A percentile compares a stretch with the other conserved stretches of the same genome.
Evolutionary conservation across 805 yeast species (phyloP).

Genomic region (Sugiyamaella smithiae): DNA sequence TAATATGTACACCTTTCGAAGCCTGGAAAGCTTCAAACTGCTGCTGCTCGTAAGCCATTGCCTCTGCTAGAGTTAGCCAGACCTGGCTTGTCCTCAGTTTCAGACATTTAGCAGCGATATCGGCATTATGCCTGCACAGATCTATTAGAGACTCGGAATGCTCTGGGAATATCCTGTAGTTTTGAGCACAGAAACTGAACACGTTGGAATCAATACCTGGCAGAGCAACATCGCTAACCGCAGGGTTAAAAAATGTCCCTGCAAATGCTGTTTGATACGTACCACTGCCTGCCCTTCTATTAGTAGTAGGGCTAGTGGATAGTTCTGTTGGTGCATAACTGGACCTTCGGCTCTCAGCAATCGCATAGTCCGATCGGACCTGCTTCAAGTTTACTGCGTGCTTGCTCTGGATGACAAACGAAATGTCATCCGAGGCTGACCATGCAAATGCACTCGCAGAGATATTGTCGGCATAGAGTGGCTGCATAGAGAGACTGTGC

Average conservation of each 20-base stretch:
- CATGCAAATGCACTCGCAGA: slow-evolving; percentile 54
- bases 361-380: neutral
- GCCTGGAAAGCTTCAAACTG: slow-evolving; percentile 10
- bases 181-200: slow-evolving; percentile 21
- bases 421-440: slow-evolving; percentile 51
- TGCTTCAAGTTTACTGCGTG: slow-evolving; percentile 1
- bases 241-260: neutral
- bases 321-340: slow-evolving; percentile 1
- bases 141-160: slow-evolving; percentile 51
- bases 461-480: slow-evolving; percentile 48
- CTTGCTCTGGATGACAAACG: slow-evolving; percentile 50
- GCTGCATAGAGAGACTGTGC: slow-evolving; percentile 46
- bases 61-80: slow-evolving; percentile 57
- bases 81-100: slow-evolving; percentile 56
- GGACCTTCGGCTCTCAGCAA: slow-evolving; percentile 2
- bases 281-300: neutral
- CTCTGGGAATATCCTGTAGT: slow-evolving; percentile 33
- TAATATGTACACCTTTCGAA: neutral
- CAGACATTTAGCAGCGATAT: slow-evolving; percentile 44
- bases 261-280: neutral
- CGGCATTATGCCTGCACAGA: slow-evolving; percentile 57
- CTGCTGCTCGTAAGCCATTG: slow-evolving; percentile 39
- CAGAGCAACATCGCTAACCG: slow-evolving; percentile 13
- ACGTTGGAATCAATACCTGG: slow-evolving; percentile 23
- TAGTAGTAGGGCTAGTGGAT: slow-evolving; percentile 1